Evolutionary conservation across 2,329 filamentous ascomycete genomes (phyloP), one percentile per base, ranked within the genome.

Genomic region (Zymoseptoria crescenta): DNA sequence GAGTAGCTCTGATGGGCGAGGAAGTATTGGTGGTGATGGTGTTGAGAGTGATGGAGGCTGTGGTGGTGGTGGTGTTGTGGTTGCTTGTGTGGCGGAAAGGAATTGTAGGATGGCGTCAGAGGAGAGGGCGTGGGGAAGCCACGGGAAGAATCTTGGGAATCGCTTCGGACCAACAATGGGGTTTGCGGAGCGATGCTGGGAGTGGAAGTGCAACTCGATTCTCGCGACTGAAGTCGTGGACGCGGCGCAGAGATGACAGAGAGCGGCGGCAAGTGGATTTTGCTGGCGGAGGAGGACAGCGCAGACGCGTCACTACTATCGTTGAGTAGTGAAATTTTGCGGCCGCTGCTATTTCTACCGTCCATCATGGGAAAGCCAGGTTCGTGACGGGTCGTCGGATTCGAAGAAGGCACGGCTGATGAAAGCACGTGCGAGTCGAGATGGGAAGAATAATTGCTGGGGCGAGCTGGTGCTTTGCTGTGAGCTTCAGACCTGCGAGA

Each of bases 281-380:
- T 69, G 24, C 24, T 16, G 49, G 19, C 10, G 35, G 41, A n/a
- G 52, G 56, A 58, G 59, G 58, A 55, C 58, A 56, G 54, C 24
- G 55, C 58, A 56, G 60, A 63, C 58, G 60, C 62, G 64, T 69
- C 74, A 74, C 63, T 60, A 70, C 72, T 74, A 70, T 78, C 76
- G 75, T 79, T 80, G 71, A 80, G 73, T 67, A 80, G 73, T 69
- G 77, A 79, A 69, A 80, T 76, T 68, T 74, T 76, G 68, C 77
- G 75, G 70, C 77, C 77, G 64, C 70, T 75, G 66, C 75, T 75
- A 70, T 80, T 77, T 73, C 75, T 79, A 73, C 77, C 77, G 76
- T 80, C 77, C 78, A 80, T 80, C 60, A 73, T 73, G 70, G 65
- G 68, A 62, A 56, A 66, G 67, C 69, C 65, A 70, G 66, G 55